Percentiles rank a stretch among this genome's conserved stretches.
Evolutionary conservation across 108 stramenopile species (phyloP).

Genomic region (Cylindrotheca closterium): DNA sequence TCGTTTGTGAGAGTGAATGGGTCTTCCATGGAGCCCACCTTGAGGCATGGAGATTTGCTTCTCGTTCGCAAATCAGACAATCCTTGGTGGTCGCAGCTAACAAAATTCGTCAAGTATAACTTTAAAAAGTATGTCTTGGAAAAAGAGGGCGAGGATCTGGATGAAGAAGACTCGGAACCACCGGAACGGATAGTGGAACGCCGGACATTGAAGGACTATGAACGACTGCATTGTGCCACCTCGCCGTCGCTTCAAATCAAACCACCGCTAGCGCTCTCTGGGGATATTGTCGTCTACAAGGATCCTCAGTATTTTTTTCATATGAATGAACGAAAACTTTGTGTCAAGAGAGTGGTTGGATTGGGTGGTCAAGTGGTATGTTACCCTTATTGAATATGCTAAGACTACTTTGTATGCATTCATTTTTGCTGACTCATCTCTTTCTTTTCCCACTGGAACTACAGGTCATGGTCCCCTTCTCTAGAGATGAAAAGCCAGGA

Average conservation of each 20-base stretch:
- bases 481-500: not conserved
- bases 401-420: not conserved
- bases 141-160: not conserved
- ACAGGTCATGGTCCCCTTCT: slow-evolving; percentile 10
- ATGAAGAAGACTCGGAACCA: not conserved
- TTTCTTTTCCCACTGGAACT: no score
- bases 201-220: slow-evolving; percentile 7
- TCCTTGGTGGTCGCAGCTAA: not conserved
- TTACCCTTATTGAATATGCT: no score
- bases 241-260: slow-evolving; percentile 10
- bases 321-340: slow-evolving; percentile 29
- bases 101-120: not conserved
- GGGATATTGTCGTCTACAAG: slow-evolving; percentile 42
- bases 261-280: slow-evolving; percentile 35
- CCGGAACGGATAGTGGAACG: slow-evolving; percentile 11
- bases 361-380: slow-evolving; percentile 63
- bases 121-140: not conserved
- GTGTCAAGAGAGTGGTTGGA: slow-evolving; percentile 66
- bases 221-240: slow-evolving; percentile 19
- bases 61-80: slow-evolving; percentile 65
- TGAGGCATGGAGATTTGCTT: slow-evolving; percentile 58
- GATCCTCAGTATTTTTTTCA: slow-evolving; percentile 38
- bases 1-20: slow-evolving; percentile 53
- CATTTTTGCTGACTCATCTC: not conserved
- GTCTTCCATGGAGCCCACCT: slow-evolving; percentile 68